Evolutionary conservation across 371 early-diverging fungal genomes (phyloP), one percentile per base, ranked within the genome.

Genomic region (Rhizomucor pusillus): DNA sequence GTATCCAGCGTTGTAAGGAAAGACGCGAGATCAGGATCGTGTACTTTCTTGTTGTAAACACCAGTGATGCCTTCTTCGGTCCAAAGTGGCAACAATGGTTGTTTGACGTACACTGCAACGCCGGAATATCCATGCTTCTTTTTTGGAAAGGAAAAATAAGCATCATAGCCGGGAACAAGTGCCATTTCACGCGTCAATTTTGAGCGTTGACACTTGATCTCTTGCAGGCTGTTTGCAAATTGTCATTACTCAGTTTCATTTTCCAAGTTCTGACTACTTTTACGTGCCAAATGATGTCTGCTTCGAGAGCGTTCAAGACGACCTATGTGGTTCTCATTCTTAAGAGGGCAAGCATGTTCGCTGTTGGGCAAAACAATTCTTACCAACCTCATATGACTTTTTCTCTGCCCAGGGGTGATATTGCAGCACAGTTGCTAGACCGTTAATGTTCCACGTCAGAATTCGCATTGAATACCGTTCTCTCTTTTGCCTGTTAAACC

Each of bases 121-220:
- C 92, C 93, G 13, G 90, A 87, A 58, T 90, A 90, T 0, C 90
- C 91, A 1, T 65, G 69, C 43, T 79, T 83, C 18, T 62, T 61
- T 37, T 75, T 71, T 25, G 86, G 76, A 51, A 80, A 80, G 0
- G 90, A 79, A 65, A 87, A 86, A 67, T 90, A 91, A 12, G 87
- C 86, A 50, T 87, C 78, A 62, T 84, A 92, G 1, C 90, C 90
- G 4, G 84, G 80, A 0, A 88, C 78, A n/a, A 88, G 33, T 1
- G 87, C 89, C 43, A 88, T 56, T 12, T 85, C 82, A 20, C 81
- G 48, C 14, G 84, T 77, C 5, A 88, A 43, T 52, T 79, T 79
- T 1, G 75, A 61, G 5, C 86, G 69, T 11, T 82, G 75, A 36
- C 86, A 76, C 71, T 91, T 92, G 47, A 85, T 80, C 69, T 94